These are phyloP conservation scores for Macrophomina tecta DNA, from an alignment of 2,329 filamentous ascomycete genomes.

Conservation along the genomic window DNA sequence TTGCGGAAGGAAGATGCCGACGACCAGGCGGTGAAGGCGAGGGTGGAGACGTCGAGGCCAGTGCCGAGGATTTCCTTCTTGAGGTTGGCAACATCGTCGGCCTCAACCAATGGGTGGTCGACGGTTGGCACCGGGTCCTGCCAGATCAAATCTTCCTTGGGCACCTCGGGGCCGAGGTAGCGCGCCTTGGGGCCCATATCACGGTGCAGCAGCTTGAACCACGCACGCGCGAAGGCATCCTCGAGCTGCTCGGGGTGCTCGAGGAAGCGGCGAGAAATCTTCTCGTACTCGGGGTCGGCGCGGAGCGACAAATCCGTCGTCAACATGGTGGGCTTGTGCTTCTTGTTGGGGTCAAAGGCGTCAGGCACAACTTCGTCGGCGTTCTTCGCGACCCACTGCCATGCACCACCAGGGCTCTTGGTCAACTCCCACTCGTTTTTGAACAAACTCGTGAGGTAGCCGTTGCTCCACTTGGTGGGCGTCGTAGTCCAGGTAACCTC, in stretches of 20 bases:
- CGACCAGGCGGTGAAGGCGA: slow-evolving; percentile 59
- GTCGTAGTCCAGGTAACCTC: slow-evolving; percentile 82
- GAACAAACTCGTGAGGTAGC: slow-evolving; percentile 78
- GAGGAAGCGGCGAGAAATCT: slow-evolving; percentile 74
- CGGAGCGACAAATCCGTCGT: slow-evolving; percentile 77
- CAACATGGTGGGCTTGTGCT: slow-evolving; percentile 77
- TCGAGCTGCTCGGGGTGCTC: slow-evolving; percentile 71
- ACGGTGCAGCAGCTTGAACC: slow-evolving; percentile 85
- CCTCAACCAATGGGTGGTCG: slow-evolving; percentile 64
- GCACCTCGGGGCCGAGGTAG: slow-evolving; percentile 77
- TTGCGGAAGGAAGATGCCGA: slow-evolving; percentile 51
- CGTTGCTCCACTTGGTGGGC: slow-evolving; percentile 76
- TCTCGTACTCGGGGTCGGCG: slow-evolving; percentile 74
- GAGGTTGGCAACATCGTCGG: slow-evolving; percentile 66
- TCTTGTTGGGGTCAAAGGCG: slow-evolving; percentile 71
- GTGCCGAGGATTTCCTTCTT: slow-evolving; percentile 72
- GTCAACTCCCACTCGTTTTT: slow-evolving; percentile 78
- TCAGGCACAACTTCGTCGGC: slow-evolving; percentile 72
- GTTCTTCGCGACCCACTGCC: slow-evolving; percentile 78
- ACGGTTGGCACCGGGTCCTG: slow-evolving; percentile 72
- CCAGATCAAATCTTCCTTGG: slow-evolving; percentile 73
- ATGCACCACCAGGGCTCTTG: slow-evolving; percentile 76
- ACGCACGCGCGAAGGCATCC: slow-evolving; percentile 73
- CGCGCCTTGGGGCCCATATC: slow-evolving; percentile 75
- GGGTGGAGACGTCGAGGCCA: slow-evolving; percentile 65